Base-by-base conservation (phyloP, 2,329 filamentous ascomycete species). In the Fusarium falciforme region DNA sequence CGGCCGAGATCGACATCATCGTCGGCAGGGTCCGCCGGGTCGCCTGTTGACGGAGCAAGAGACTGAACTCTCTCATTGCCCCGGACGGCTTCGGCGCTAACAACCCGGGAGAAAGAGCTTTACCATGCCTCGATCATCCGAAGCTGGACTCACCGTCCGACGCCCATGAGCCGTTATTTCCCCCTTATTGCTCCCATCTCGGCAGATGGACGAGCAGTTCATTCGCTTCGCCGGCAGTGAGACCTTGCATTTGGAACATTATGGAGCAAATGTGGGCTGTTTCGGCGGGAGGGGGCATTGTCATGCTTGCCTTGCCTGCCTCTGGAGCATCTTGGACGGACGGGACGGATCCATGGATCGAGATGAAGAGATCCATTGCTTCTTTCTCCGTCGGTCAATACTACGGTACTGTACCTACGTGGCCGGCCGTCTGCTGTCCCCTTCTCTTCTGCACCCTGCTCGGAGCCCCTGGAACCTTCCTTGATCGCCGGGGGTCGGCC, bases 1-100 rank as follows among this genome's bases (percentile, higher is more conserved):
- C 75, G 71, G 72, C 65, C 68, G 68, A 78, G 75, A 73, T 72
- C 76, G 59, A 76, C 77, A 77, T 76, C 68, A 76, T 75, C 54
- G 67, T 78, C 76, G 76, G 76, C 76, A 78, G 67, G 73, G 62
- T 68, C 76, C 76, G 63, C 64, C 64, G 38, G 47, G 38, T 61
- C 16, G 55, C 31, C 54, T 61, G 29, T 49, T 52, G 55, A 54
- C 49, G 40, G 57, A 61, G 27, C 29, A 61, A 60, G 47, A 63
- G 61, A 38, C 58, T 63, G 58, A 68, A 70, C 67, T 55, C 68
- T 68, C 44, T 63, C 17, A 38, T 35, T 61, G 60, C 54, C 22
- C 71, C 20, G 47, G 67, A 64, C 27, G 57, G 25, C 10, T 31
- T 57, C 31, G 31, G 54, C 54, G n/a, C 54, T 57, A 17, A 25